Base-by-base conservation (phyloP, 148 eudicot species). In the Camellia granthamiana region DNA sequence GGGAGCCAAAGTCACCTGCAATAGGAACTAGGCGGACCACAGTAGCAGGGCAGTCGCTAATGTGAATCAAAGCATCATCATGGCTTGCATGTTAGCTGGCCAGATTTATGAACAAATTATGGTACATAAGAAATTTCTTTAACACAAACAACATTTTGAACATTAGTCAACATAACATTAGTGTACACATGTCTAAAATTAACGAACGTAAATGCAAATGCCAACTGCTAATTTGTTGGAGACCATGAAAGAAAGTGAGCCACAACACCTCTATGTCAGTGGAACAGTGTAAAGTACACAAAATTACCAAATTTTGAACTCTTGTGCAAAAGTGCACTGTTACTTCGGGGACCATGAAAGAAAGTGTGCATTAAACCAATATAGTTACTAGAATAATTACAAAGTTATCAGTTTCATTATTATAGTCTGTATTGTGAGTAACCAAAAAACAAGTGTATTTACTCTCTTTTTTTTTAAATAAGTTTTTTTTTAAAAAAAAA, bases 1-100 rank as follows among this genome's bases (percentile, higher is more conserved):
- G 18, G 51, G 52, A 43, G 23, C 52, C 73, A 16, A 69, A 69
- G 73, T 47, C 44, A 69, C 73, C 73, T 44, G 30, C 73, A 44
- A 44, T 23, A 44, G 73, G 52, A 16, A 16, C 43, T 18, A 44
- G 47, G 21, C 44, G 73, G 52, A 11, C 49, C 73, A 69, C 43
- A 69, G 73, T 16, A 69, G 52, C 44, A 6, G 21, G 52, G 52
- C 52, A 18, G 23, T 16, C 21, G 16, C 21, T 42, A 14, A 4
- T 5, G 72, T 69, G 52, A 15, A n/a, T 69, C 73, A 44, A 69
- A 3, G 14, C 73, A 69, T 18, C 2, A 23, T 21, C 23, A 18
- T 43, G 46, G 13, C 73, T 68, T 43, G 73, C 52, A 18, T 44
- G 54, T 69, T n/a, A 44, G 54, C 73, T 43, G 54, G 52, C 23